Evolutionary conservation across 768 basidiomycete species (phyloP), one percentile per base, ranked within the genome.

Genomic region (Cystoderma amianthinum): DNA sequence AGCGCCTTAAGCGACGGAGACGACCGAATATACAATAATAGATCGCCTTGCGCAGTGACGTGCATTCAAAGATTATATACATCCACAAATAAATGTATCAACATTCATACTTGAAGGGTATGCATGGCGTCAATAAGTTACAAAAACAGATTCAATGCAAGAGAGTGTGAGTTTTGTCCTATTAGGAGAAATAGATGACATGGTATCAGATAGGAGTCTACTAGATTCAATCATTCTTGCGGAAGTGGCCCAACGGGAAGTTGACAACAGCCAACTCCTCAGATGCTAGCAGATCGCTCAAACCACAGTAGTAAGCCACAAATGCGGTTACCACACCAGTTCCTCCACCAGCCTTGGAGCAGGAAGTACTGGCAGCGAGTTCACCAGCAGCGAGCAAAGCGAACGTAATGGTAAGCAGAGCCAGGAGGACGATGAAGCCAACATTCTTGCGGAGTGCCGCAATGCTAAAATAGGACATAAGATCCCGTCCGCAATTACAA

Each of bases 301-400:
- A 47, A 21, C 69, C 73, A 32, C 68, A 62, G 45, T 73, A 72
- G 55, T 67, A 75, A 4, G 72, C 74, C 36, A 74, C 53, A 40
- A 72, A 60, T 1, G 68, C 70, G 9, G 69, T 69, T 41, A 72
- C 54, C 41, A 67, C 61, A 18, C 73, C 74, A 9, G 71, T 45
- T 9, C 51, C 59, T 34, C 74, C 74, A 2, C 71, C 74, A 11
- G 65, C 69, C 42, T 68, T 71, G 23, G 53, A 56, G 5, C 58
- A 70, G 67, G 17, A 45, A 15, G 42, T 24, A 32, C 45, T 59
- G 5, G 6, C 46, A 1, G 53, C 44, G 46, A 71, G 65, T 44
- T 66, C 56, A 3, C 63, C 69, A 36, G 51, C 66, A 5, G 67
- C 64, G n/a, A 74, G 61, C 30, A 67, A 46, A 5, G 62, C 54